These are phyloP conservation scores for Sanchytrium tribonematis DNA, from an alignment of 371 early-diverging fungal genomes.

Conservation along the genomic window DNA sequence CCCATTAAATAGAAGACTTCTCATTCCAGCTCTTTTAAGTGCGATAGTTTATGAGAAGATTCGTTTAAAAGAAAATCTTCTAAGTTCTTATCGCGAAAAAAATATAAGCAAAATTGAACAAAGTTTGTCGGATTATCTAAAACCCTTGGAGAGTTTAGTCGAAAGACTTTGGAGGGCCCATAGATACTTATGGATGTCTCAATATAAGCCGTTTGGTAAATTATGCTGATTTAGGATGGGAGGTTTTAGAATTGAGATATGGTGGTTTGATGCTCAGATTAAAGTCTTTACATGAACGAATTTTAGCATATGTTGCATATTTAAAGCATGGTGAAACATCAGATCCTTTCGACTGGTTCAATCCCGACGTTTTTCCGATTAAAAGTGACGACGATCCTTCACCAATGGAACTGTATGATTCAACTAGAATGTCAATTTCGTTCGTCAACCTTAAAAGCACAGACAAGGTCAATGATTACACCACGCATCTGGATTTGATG, in stretches of 20 bases:
- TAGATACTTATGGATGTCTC: slow-evolving; percentile 38
- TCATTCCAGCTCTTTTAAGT: slow-evolving; percentile 34
- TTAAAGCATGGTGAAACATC: too few species aligned
- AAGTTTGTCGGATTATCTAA: slow-evolving; percentile 20
- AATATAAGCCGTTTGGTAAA: slow-evolving; percentile 44
- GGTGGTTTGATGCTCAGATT: slow-evolving; percentile 41
- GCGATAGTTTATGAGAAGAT: slow-evolving; percentile 34
- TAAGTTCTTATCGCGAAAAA: slow-evolving; percentile 26
- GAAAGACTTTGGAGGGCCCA: slow-evolving; percentile 45
- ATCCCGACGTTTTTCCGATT: too few species aligned
- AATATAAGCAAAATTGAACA: slow-evolving; percentile 18
- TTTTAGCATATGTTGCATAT: too few species aligned
- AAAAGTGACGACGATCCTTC: too few species aligned
- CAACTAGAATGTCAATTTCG: too few species aligned
- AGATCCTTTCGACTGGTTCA: too few species aligned
- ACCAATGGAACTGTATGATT: too few species aligned
- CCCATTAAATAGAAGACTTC: slow-evolving; percentile 36
- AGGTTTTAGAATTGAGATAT: slow-evolving; percentile 39
- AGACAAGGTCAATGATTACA: too few species aligned
- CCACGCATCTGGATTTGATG: too few species aligned
- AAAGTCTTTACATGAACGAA: slow-evolving; percentile 37
- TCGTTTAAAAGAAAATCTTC: slow-evolving; percentile 29
- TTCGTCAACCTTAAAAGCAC: too few species aligned
- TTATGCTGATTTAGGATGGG: not conserved
- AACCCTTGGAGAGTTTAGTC: slow-evolving; percentile 25